Conservation (phyloP, 2,329 filamentous ascomycete species). For the Trichoderma arundinaceum region DNA sequence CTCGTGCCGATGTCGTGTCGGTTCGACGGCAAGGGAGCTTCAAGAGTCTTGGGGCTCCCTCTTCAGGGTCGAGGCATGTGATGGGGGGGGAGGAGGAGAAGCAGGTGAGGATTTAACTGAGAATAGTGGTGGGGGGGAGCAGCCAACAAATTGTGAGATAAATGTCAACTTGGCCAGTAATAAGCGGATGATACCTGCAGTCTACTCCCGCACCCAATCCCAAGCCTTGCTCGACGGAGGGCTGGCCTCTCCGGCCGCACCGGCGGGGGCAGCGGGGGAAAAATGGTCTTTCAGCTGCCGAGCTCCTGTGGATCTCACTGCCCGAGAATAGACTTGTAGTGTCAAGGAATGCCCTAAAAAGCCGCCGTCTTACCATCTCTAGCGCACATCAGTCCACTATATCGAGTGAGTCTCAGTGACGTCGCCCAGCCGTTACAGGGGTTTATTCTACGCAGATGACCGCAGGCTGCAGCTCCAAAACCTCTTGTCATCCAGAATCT, state of each 20-base stretch:
- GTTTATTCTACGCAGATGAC: not conserved
- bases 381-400: constrained; percentile 3
- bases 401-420: not conserved
- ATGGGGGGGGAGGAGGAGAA: constrained; percentile 10
- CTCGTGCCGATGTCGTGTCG: constrained; percentile 1
- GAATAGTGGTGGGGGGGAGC: constrained; percentile 6
- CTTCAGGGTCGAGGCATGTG: constrained; percentile 20
- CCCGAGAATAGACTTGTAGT: not conserved
- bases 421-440: not conserved
- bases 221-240: not conserved
- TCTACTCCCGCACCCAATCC: constrained; percentile 6
- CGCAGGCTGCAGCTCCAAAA: not conserved
- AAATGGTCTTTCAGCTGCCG: not conserved
- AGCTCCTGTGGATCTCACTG: constrained; percentile 9
- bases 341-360: constrained; percentile 12
- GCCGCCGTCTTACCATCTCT: not conserved
- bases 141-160: constrained; percentile 4
- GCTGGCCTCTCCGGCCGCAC: constrained; percentile 6
- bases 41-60: constrained; percentile 16
- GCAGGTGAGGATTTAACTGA: not conserved
- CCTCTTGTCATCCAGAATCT: constrained; percentile 16
- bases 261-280: constrained; percentile 12
- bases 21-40: constrained; percentile 16
- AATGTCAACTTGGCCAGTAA: constrained; percentile 14
- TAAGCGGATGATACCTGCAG: constrained; percentile 4